Conservation (phyloP, 345 rosid genomes). For the Ceriops tagal region DNA sequence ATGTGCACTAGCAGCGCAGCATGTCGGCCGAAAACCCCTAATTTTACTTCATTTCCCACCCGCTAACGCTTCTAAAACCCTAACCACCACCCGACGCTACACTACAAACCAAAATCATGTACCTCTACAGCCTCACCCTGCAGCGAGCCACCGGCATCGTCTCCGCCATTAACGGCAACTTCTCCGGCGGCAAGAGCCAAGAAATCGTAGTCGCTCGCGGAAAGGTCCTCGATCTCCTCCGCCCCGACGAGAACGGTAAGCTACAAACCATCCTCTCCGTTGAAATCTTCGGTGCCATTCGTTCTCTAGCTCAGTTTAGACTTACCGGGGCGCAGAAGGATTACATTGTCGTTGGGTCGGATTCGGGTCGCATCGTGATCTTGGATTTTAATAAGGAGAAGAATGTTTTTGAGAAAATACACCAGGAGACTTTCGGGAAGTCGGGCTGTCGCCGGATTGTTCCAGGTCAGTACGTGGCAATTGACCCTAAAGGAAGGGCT, state of each 20-base stretch:
- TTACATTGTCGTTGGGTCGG: conserved; percentile 92
- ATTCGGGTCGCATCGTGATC: conserved; percentile 92
- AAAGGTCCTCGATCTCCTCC: conserved; percentile 86
- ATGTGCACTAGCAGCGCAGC: no score
- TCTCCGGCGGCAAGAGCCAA: conserved; percentile 86
- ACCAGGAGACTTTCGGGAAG: conserved; percentile 95
- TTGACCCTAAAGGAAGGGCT: conserved; percentile 94
- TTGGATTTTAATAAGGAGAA: conserved; percentile 82
- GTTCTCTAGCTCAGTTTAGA: conserved; percentile 84
- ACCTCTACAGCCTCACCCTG: conserved; percentile 86
- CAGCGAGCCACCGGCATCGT: conserved; percentile 89
- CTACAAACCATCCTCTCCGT: conserved; percentile 84
- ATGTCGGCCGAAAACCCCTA: no score
- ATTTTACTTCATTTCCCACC: no score
- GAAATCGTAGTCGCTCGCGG: conserved; percentile 97
- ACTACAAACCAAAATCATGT: conserved; percentile 45
- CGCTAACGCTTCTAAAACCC: conserved; percentile 13
- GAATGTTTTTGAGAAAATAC: conserved; percentile 81
- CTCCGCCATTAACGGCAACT: conserved; percentile 85
- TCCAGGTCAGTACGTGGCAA: conserved; percentile 88
- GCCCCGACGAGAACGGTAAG: conserved; percentile 89
- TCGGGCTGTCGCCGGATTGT: conserved; percentile 94
- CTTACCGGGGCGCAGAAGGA: conserved; percentile 92
- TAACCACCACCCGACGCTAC: neutral
- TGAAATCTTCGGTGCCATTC: conserved; percentile 84